phyloP scores from a whole-genome alignment of 1,284 basidiomycete species.

The Peniophora sp. region DNA sequence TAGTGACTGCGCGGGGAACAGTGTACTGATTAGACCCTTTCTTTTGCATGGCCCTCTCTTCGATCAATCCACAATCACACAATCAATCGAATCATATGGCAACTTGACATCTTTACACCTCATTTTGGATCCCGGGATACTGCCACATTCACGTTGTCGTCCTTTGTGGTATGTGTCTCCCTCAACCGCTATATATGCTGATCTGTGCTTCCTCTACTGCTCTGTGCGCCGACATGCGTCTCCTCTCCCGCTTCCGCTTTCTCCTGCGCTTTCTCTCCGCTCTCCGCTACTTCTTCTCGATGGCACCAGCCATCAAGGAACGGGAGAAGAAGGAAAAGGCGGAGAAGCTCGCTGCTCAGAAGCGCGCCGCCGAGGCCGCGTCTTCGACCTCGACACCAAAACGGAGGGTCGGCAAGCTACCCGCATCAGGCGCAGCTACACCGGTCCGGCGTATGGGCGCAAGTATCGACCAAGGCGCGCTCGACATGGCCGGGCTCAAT shows the following conservation, averaged over 20 bases:
- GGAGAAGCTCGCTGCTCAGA: conserved; percentile 43
- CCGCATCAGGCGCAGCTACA: conserved; percentile 28
- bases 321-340: conserved; percentile 67
- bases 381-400: conserved; percentile 13
- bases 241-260: no score
- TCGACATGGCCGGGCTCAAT: conserved; percentile 75
- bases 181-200: no score
- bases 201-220: no score
- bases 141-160: no score
- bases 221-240: no score
- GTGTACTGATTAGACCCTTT: conserved; percentile 26
- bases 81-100: no score
- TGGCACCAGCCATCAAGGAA: conserved; percentile 59
- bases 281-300: neutral
- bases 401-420: conserved; percentile 22
- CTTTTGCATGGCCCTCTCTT: conserved; percentile 18
- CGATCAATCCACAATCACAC: conserved; percentile 10
- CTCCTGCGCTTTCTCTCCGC: neutral
- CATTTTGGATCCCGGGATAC: no score
- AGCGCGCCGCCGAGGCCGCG: conserved; percentile 28
- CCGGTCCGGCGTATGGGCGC: conserved; percentile 20
- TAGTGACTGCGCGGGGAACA: conserved; percentile 15
- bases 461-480: conserved; percentile 40
- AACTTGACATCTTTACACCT: no score
- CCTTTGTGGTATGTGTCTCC: no score